Evolutionary conservation across 257 asterid genomes (phyloP).

Genomic region (Orobanche coerulescens): DNA sequence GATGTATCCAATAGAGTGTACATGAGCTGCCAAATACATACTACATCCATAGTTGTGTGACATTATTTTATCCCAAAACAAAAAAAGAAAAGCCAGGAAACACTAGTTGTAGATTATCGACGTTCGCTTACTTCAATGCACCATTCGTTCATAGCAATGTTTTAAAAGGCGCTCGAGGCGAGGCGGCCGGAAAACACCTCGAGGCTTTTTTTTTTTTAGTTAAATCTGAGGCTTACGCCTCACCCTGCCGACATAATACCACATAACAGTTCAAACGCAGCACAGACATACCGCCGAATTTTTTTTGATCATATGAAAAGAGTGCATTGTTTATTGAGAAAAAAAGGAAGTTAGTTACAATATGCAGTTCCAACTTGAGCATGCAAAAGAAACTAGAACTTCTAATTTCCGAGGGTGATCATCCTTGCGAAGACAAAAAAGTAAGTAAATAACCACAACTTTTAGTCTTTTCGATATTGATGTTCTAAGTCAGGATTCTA

Average conservation of each 20-base stretch:
- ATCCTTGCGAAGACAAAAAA: neutral
- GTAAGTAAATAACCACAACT: conserved; percentile 1
- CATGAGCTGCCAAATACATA: neutral
- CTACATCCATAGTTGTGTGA: neutral
- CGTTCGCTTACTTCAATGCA: neutral
- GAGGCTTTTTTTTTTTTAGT: no score
- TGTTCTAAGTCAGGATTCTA: neutral
- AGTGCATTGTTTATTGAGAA: neutral
- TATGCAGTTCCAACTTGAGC: neutral
- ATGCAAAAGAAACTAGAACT: neutral
- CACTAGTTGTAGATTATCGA: neutral
- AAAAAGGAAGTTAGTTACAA: neutral
- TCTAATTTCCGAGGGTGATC: neutral
- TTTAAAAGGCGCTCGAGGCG: no score
- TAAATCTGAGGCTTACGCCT: no score
- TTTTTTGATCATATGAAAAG: neutral
- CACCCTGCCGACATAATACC: neutral
- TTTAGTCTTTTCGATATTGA: neutral
- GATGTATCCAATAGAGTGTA: neutral
- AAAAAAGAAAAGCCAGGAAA: neutral
- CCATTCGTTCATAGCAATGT: neutral
- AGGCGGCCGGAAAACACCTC: no score
- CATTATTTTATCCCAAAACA: neutral
- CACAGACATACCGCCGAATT: neutral
- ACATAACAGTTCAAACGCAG: neutral